Evolutionary conservation across 352 stramenopile species (phyloP).

Genomic region (Phytophthora hybrid): DNA sequence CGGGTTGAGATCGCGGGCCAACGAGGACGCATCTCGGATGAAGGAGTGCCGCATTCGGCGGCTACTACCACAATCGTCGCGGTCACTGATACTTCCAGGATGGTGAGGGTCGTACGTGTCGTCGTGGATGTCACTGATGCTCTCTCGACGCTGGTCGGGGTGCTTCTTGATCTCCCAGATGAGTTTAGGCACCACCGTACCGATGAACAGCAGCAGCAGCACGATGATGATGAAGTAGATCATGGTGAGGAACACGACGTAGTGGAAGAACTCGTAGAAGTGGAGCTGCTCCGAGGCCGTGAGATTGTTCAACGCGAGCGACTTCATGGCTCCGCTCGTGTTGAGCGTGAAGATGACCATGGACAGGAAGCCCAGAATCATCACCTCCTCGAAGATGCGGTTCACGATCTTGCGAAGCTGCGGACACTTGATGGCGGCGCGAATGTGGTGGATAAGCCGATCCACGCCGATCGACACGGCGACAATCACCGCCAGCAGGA

Average conservation of each 20-base stretch:
- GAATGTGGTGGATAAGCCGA: slow-evolving; percentile 55
- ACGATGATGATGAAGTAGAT: slow-evolving; percentile 92
- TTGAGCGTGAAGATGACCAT: slow-evolving; percentile 92
- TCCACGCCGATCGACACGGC: slow-evolving; percentile 77
- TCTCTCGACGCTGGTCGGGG: slow-evolving; percentile 34
- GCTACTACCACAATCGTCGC: slow-evolving; percentile 31
- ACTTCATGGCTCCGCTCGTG: slow-evolving; percentile 73
- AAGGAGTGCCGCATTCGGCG: slow-evolving; percentile 44
- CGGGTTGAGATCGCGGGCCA: slow-evolving; percentile 28
- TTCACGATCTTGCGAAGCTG: slow-evolving; percentile 87
- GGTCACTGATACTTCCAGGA: slow-evolving; percentile 32
- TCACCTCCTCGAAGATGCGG: slow-evolving; percentile 89
- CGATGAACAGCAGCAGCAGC: slow-evolving; percentile 82
- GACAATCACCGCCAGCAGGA: slow-evolving; percentile 83
- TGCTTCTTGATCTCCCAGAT: slow-evolving; percentile 68
- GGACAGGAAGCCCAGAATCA: slow-evolving; percentile 90
- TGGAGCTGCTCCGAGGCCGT: slow-evolving; percentile 73
- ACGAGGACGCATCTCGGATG: slow-evolving; percentile 32
- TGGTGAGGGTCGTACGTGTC: slow-evolving; percentile 32
- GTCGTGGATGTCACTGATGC: slow-evolving; percentile 41
- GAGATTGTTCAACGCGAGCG: slow-evolving; percentile 58
- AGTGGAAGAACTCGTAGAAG: slow-evolving; percentile 93
- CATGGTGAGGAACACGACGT: slow-evolving; percentile 90
- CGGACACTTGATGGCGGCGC: slow-evolving; percentile 70
- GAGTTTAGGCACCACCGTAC: slow-evolving; percentile 83